phyloP scores from a whole-genome alignment of 345 rosid species.

The Brassica nigra region DNA sequence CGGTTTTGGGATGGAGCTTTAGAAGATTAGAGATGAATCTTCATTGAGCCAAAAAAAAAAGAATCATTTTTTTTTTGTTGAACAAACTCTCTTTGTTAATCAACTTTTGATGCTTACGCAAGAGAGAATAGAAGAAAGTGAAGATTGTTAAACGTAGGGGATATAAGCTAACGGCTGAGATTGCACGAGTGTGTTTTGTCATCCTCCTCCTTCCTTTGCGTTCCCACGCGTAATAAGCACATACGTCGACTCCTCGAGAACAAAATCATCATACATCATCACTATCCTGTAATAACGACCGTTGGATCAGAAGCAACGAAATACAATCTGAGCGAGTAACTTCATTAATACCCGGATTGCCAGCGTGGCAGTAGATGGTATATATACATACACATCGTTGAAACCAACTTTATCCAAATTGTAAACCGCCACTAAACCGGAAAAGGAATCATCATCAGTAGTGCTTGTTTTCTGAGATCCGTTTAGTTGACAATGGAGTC shows the following conservation, averaged over 20 bases:
- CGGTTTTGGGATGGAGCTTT: constrained; percentile 45
- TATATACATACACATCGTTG: neutral
- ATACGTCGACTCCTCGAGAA: neutral
- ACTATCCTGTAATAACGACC: neutral
- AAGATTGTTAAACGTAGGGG: neutral
- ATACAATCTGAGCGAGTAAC: constrained; percentile 29
- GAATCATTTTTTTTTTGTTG: too few species aligned
- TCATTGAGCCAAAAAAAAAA: neutral
- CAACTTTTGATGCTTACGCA: constrained; percentile 3
- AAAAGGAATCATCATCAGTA: neutral
- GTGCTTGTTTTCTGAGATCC: neutral
- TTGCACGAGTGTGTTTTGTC: neutral
- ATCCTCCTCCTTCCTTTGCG: neutral
- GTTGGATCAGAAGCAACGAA: constrained; percentile 23
- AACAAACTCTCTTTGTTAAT: constrained; percentile 42
- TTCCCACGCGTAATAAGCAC: constrained; percentile 15
- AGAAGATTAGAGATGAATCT: constrained; percentile 54
- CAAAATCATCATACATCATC: neutral
- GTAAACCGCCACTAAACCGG: constrained; percentile 26
- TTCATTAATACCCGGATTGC: constrained; percentile 16
- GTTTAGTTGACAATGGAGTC: constrained; percentile 48
- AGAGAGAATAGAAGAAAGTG: too few species aligned
- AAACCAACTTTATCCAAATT: neutral
- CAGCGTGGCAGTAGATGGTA: constrained; percentile 36
- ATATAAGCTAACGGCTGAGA: constrained; percentile 24